Evolutionary conservation across 1,139 yeast species (phyloP), one percentile per base, ranked within the genome.

Genomic region (Scheffersomyces lignicola): DNA sequence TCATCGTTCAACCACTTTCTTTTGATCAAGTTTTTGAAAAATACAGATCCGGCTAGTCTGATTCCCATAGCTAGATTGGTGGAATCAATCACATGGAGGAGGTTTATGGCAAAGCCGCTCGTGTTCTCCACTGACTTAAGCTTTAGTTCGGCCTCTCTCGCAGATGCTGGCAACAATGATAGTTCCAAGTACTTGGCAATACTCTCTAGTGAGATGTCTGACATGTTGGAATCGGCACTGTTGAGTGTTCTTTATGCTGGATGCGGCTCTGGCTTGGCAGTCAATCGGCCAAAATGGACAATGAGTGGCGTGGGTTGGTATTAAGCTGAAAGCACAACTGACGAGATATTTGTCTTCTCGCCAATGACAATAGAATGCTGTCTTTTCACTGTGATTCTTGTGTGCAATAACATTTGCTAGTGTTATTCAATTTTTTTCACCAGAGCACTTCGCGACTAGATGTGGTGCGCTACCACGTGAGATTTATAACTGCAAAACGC

Each of bases 1-100:
- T 86, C 86, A 45, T 88, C 96, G 56, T 88, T 87, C 20, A 84
- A 80, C 97, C 97, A 94, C 51, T 76, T 82, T 36, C 96, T 68
- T 47, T 78, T 83, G 46, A 92, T 73, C 44, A 88, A 76, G 57
- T 94, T 94, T 56, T 94, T 94, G 65, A 94, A 89, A 60, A 84
- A 89, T 36, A 94, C 65, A 2, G 97, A 92, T 13, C 86, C 96
- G 0, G 98, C 97, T 34, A 90, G 68, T 43, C 97, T 73, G 1
- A 85, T 76, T 2, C 85, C 66, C 3, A 60, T 55, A 3, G 76
- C 72, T 31, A 81, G 54, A 35, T 73, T 69, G 25, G 71, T 56
- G 8, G 84, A 72, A 4, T 96, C 89, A 24, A 89, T 85, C 16
- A 92, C 78, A 52, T 85, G 90, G 39, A 94, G 64, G 33, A 94